These are phyloP conservation scores for Triticum urartu DNA, from an alignment of 176 grass and related monocot genomes.

Conservation along the genomic window DNA sequence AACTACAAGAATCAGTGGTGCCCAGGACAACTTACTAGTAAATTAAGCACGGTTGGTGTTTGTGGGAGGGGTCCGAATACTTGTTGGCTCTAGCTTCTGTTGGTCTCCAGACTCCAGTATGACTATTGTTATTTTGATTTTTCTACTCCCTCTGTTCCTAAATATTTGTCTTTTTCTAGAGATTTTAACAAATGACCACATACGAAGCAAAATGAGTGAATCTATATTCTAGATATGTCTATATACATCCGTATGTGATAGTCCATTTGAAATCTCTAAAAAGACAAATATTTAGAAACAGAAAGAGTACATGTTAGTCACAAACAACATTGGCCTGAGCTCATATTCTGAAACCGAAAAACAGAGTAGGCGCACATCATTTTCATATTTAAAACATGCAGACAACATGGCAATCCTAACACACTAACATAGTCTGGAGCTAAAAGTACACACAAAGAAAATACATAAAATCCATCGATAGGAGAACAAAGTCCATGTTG, in stretches of 20 bases:
- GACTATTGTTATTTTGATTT: background rate
- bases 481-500: background rate
- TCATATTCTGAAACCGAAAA: background rate
- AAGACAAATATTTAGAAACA: too few species aligned
- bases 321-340: background rate
- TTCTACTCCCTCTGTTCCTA: too few species aligned
- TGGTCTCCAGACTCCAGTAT: background rate
- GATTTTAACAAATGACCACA: too few species aligned
- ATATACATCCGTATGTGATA: too few species aligned
- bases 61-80: background rate
- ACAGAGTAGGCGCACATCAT: background rate
- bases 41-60: background rate
- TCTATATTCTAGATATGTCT: too few species aligned
- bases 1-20: background rate
- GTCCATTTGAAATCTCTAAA: too few species aligned
- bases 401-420: background rate
- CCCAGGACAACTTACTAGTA: background rate
- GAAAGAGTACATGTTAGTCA: background rate
- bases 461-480: background rate
- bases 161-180: too few species aligned
- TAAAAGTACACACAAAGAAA: background rate
- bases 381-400: background rate
- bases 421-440: background rate
- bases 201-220: too few species aligned
- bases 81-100: background rate